Base-by-base conservation (phyloP, 257 asterid genomes). In the Nicotiana otophora region DNA sequence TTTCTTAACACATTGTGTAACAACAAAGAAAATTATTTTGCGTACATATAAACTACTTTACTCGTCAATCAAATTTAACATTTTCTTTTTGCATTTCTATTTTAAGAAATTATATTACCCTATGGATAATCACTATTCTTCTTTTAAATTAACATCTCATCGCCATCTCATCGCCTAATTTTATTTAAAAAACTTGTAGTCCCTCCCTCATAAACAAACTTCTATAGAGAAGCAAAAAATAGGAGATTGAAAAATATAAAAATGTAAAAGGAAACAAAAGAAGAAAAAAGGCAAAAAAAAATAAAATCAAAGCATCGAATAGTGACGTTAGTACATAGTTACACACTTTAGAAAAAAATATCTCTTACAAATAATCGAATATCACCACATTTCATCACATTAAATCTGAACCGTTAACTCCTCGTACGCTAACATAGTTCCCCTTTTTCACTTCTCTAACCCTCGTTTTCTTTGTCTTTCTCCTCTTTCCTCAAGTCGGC, bases 321-420 rank as follows among this genome's bases (percentile, higher is more conserved):
- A 42, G 30, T 70, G n/a, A 70, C 58, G 34, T n/a, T 28, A 64
- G 70, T 64, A 64, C 42, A 65, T 28, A 64, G 39, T 28, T n/a
- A 28, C n/a, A 28, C 10, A 10, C 65, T 26, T 23, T 7, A 4
- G 14, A 10, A 61, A 23, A 64, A 64, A 70, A 42, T 42, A 23
- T 31, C 2, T 31, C 33, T 31, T 31, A 42, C 10, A 20, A 23
- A 19, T 20, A 11, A 72, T 72, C 28, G 23, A 70, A n/a, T 8
- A 84, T 76, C 81, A 10, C 77, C 39, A 76, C 85, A 84, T 26
- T 87, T 74, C 80, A 28, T 79, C 17, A 78, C 54, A 76, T 53
- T 77, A 39, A 85, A 90, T 91, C 93, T 77, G 67, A 15, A 82
- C 91, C 92, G 84, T 90, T 84, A 33, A 86, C 42, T 83, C 3